Conservation (phyloP, 371 early-diverging fungal species). For the Rhizopus delemar region DNA sequence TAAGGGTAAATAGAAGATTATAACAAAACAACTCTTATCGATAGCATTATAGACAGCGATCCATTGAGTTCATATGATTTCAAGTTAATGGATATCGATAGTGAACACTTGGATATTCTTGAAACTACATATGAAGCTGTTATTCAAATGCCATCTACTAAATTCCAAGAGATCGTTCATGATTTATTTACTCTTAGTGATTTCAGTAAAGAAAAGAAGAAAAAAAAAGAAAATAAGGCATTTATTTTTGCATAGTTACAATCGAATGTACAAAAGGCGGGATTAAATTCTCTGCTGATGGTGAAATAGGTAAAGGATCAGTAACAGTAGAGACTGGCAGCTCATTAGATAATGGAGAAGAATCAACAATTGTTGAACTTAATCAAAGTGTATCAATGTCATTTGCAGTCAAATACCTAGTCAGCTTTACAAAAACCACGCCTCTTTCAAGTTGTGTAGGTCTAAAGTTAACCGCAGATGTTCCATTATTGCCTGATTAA, state of each 20-base stretch:
- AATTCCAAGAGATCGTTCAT: constrained; percentile 92
- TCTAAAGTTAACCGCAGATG: constrained; percentile 81
- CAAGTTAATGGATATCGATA: constrained; percentile 97
- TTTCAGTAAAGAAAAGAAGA: constrained; percentile 58
- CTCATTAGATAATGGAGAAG: constrained; percentile 80
- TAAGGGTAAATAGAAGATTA: constrained; percentile 45
- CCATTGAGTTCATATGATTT: constrained; percentile 91
- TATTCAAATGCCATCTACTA: constrained; percentile 84
- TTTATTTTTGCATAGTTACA: constrained; percentile 53
- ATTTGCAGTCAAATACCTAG: constrained; percentile 93
- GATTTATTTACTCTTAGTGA: constrained; percentile 89
- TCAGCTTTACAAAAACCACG: constrained; percentile 95
- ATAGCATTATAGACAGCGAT: constrained; percentile 65
- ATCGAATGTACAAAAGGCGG: constrained; percentile 93
- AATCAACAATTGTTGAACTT: constrained; percentile 75
- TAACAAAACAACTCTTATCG: neutral
- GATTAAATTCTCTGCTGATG: constrained; percentile 85
- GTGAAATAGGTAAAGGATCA: constrained; percentile 89
- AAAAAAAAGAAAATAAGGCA: neutral
- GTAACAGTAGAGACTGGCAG: constrained; percentile 80
- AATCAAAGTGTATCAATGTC: constrained; percentile 79
- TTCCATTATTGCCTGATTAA: constrained; percentile 94
- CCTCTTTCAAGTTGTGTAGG: constrained; percentile 80
- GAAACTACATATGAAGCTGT: constrained; percentile 91
- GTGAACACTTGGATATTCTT: constrained; percentile 95